Conservation (phyloP, 2,329 filamentous ascomycete genomes). For the Cadophora sp. region DNA sequence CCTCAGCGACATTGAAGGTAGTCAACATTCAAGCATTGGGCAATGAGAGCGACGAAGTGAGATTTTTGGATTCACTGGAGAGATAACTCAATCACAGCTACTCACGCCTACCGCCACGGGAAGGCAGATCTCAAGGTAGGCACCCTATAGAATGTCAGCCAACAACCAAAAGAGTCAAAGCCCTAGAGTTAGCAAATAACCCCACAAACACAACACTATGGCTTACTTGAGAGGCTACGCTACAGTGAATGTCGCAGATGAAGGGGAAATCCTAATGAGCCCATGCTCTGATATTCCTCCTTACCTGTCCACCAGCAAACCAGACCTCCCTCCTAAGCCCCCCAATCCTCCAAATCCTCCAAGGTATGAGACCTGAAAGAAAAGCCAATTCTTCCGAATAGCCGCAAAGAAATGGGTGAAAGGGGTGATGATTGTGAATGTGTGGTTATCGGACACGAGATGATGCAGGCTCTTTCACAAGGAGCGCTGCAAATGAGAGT, state of each 20-base stretch:
- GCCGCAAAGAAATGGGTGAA: too few relatives aligned
- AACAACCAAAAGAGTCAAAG: too few relatives aligned
- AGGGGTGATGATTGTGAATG: too few relatives aligned
- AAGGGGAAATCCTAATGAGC: conserved; percentile 3
- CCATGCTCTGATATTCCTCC: conserved; percentile 7
- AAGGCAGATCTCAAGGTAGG: conserved; percentile 9
- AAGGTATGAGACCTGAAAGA: conserved; percentile 7
- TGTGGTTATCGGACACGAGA: too few relatives aligned
- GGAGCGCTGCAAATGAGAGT: too few relatives aligned
- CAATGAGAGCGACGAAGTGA: too few relatives aligned
- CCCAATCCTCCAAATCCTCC: conserved; percentile 16
- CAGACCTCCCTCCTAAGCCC: conserved; percentile 17
- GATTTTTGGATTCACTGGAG: conserved; percentile 6
- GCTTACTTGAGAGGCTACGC: conserved; percentile 1
- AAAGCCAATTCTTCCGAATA: too few relatives aligned
- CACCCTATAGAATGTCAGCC: not conserved
- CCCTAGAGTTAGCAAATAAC: too few relatives aligned
- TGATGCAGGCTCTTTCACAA: too few relatives aligned
- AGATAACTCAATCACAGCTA: conserved; percentile 2
- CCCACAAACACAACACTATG: too few relatives aligned
- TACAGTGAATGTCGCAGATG: conserved; percentile 14
- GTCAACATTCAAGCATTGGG: too few relatives aligned
- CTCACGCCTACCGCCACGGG: conserved; percentile 13
- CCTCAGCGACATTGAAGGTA: too few relatives aligned
- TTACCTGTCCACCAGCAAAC: conserved; percentile 18